phyloP scores from a whole-genome alignment of 352 stramenopile species.

The Phytopythium kandeliae region DNA sequence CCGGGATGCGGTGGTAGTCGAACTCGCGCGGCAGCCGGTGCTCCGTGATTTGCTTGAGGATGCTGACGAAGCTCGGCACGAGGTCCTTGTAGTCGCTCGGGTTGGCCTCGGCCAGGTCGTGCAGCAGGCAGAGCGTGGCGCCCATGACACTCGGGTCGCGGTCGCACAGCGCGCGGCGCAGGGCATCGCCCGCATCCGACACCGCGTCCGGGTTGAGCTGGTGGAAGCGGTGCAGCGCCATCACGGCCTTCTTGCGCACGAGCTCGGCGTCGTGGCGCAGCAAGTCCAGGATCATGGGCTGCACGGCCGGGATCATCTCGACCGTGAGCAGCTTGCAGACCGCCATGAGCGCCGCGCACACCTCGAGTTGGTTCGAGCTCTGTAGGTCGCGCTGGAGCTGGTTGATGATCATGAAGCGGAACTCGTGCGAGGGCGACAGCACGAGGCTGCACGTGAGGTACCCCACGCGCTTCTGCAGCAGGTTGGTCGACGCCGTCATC shows the following conservation, averaged over 20 bases:
- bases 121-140: conserved; percentile 89
- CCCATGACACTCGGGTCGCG: conserved; percentile 99
- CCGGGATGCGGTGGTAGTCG: conserved; percentile 99
- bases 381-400: conserved; percentile 96
- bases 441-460: conserved; percentile 95
- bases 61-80: conserved; percentile 97
- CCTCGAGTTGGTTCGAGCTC: conserved; percentile 91
- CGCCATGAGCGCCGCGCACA: conserved; percentile 94
- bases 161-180: conserved; percentile 97
- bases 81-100: conserved; percentile 97
- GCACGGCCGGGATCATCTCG: conserved; percentile 98
- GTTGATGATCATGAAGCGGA: conserved; percentile 99
- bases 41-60: conserved; percentile 99
- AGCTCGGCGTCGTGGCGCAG: conserved; percentile 95
- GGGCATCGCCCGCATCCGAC: conserved; percentile 86
- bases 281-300: conserved; percentile 94
- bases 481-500: conserved; percentile 95
- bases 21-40: conserved; percentile 97
- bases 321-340: conserved; percentile 95
- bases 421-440: conserved; percentile 98
- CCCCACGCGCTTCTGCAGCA: conserved; percentile 98
- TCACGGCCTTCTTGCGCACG: conserved; percentile 99
- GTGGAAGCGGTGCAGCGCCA: conserved; percentile 97
- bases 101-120: conserved; percentile 90
- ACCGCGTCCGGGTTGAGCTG: conserved; percentile 95